Percentiles rank a stretch among this genome's conserved stretches.
Conservation (phyloP, 108 stramenopile genomes). For the Discostella stelligeroides region DNA sequence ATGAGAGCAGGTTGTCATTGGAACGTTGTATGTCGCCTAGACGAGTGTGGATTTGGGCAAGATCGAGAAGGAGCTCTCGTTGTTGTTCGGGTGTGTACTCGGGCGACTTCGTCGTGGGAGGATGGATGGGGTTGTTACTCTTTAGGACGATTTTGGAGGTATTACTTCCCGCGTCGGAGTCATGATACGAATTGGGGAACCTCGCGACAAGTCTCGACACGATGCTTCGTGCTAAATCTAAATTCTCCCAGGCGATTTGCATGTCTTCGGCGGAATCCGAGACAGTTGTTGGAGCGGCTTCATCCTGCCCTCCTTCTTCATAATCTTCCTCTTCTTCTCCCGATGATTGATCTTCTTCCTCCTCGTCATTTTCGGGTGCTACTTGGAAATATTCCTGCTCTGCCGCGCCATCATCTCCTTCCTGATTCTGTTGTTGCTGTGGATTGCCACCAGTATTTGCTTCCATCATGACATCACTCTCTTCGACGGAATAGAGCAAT, state of each 20-base stretch:
- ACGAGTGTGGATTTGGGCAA: slow-evolving; percentile 77
- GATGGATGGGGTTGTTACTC: neutral
- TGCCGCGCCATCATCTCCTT: neutral
- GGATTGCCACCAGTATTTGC: neutral
- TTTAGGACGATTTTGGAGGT: neutral
- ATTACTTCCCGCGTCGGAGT: neutral
- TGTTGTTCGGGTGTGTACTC: neutral
- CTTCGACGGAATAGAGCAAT: slow-evolving; percentile 83
- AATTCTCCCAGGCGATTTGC: slow-evolving; percentile 89
- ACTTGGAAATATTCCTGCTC: neutral
- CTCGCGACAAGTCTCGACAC: slow-evolving; percentile 40
- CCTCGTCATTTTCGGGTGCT: neutral
- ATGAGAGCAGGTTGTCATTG: slow-evolving; percentile 61
- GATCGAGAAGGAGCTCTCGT: slow-evolving; percentile 46
- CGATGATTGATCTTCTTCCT: neutral
- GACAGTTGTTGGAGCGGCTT: slow-evolving; percentile 2
- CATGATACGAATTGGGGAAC: neutral
- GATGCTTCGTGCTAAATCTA: slow-evolving; percentile 77
- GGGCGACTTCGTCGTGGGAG: neutral
- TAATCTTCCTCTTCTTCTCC: slow-evolving; percentile 4
- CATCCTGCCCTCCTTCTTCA: slow-evolving; percentile 16
- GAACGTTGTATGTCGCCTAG: slow-evolving; percentile 76
- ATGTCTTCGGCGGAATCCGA: slow-evolving; percentile 63
- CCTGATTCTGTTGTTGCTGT: slow-evolving; percentile 11
- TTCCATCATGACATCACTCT: slow-evolving; percentile 55